Conservation (phyloP, 352 stramenopile genomes). For the Achlya hypogyna region DNA sequence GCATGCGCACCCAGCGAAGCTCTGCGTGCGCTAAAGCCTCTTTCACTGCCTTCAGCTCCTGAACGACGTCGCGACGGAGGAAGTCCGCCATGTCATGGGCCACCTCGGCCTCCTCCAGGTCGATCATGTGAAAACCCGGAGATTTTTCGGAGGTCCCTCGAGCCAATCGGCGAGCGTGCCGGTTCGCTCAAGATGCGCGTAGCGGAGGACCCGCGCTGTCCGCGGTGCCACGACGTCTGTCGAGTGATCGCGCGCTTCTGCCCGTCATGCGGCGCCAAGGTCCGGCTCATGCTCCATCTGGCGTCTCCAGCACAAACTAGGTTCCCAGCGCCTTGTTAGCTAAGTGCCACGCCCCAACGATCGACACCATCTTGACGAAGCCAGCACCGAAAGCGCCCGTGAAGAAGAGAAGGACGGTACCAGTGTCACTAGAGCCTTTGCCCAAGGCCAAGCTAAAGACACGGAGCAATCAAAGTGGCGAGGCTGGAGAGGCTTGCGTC, state of each 20-base stretch:
- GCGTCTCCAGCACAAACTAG: not conserved
- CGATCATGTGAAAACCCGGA: constrained; percentile 4
- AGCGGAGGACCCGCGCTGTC: not conserved
- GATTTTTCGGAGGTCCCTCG: not conserved
- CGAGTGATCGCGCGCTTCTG: constrained; percentile 14
- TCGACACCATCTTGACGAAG: too few species aligned
- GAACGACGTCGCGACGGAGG: not conserved
- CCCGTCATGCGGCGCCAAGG: constrained; percentile 12
- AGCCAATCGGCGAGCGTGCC: not conserved
- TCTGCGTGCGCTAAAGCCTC: constrained; percentile 5
- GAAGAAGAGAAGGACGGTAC: too few species aligned
- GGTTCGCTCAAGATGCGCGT: not conserved
- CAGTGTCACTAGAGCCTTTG: too few species aligned
- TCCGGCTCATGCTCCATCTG: not conserved
- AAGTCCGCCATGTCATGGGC: constrained; percentile 4
- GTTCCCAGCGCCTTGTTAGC: not conserved
- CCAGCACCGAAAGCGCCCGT: too few species aligned
- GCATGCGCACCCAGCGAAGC: constrained; percentile 10
- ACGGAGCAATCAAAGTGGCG: too few species aligned
- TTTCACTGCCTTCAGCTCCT: not conserved
- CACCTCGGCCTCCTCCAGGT: constrained; percentile 7
- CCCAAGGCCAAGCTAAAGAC: too few species aligned
- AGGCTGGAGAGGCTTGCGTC: too few species aligned
- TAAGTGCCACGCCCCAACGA: too few species aligned
- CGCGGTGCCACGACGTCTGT: not conserved